Evolutionary conservation across 305 asterid genomes (phyloP).

Genomic region (Fraxinus sp.): DNA sequence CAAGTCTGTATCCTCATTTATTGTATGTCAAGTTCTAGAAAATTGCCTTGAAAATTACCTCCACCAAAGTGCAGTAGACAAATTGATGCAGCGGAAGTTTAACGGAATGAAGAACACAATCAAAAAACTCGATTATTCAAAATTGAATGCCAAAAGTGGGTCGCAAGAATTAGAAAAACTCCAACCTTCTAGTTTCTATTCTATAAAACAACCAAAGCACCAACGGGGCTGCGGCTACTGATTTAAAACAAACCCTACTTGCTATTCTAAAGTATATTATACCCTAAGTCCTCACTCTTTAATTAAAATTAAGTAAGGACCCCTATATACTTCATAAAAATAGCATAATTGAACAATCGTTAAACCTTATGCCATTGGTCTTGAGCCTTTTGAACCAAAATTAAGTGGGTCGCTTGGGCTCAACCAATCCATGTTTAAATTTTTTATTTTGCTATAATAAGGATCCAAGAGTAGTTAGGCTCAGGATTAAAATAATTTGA

Average conservation of each 20-base stretch:
- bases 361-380: not conserved
- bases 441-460: not conserved
- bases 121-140: not conserved
- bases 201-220: not conserved
- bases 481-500: not conserved
- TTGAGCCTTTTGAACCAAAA: not conserved
- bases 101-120: not conserved
- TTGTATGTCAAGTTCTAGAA: slow-evolving; percentile 1
- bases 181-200: not conserved
- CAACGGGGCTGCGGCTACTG: not conserved
- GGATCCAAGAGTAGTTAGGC: not conserved
- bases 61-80: not conserved
- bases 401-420: not conserved
- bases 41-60: not conserved
- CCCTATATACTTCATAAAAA: not conserved
- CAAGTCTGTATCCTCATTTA: not conserved
- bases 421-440: not conserved
- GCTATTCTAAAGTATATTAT: not conserved
- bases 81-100: not conserved
- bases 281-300: not conserved
- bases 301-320: not conserved
- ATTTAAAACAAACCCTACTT: not conserved
- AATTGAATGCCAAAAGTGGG: not conserved
- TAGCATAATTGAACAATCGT: not conserved
- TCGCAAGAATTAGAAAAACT: not conserved